Conservation (phyloP, 768 basidiomycete species). For the Collybiopsis luxurians region DNA sequence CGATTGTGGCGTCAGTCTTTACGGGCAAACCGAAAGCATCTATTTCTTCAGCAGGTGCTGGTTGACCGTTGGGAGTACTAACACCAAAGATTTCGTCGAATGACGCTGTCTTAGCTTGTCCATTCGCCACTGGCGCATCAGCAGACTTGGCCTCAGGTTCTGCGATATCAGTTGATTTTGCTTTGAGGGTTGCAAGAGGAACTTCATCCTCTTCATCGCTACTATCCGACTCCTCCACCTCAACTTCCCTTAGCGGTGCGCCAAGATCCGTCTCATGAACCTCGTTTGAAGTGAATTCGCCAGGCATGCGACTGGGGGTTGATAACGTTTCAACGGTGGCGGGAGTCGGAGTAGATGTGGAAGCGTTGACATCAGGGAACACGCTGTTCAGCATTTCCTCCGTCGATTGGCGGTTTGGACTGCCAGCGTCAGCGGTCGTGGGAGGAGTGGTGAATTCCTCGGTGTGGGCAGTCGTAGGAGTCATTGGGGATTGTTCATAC, state of each 20-base stretch:
- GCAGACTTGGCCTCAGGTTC: slow-evolving; percentile 14
- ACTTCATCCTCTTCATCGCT: slow-evolving; percentile 50
- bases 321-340: not conserved
- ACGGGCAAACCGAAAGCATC: slow-evolving; percentile 20
- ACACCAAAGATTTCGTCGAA: slow-evolving; percentile 62
- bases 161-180: slow-evolving; percentile 13
- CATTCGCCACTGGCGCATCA: slow-evolving; percentile 12
- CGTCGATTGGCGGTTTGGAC: slow-evolving; percentile 23
- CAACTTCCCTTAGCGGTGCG: slow-evolving; percentile 53
- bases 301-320: slow-evolving; percentile 13
- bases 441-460: slow-evolving; percentile 66
- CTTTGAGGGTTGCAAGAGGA: slow-evolving; percentile 29
- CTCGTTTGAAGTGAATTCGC: slow-evolving; percentile 15
- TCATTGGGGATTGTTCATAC: slow-evolving; percentile 11
- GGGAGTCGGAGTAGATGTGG: slow-evolving; percentile 9
- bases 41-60: slow-evolving; percentile 17
- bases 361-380: slow-evolving; percentile 37
- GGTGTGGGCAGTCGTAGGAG: slow-evolving; percentile 34
- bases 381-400: slow-evolving; percentile 34
- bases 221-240: slow-evolving; percentile 35
- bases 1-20: slow-evolving; percentile 5
- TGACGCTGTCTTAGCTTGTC: slow-evolving; percentile 9
- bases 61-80: slow-evolving; percentile 16
- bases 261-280: slow-evolving; percentile 49
- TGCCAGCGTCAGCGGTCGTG: slow-evolving; percentile 33